Evolutionary conservation across 495 filamentous ascomycete species (phyloP), one percentile per base, ranked within the genome.

Genomic region (Aspergillus bridgeri): DNA sequence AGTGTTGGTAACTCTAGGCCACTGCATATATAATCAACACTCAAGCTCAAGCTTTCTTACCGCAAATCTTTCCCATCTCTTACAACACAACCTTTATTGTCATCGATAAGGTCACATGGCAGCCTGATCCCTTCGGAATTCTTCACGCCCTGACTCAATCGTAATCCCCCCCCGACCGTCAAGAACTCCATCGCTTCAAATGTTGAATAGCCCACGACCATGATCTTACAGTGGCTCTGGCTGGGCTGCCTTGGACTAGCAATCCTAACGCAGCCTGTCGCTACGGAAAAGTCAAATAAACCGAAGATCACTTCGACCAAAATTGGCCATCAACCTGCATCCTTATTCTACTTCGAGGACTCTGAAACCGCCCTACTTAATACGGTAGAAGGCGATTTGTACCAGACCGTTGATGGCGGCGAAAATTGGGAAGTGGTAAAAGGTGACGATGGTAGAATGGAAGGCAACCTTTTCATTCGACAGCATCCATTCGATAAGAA

Each of bases 331-430:
- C 60, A 73, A 58, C 90, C 89, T 2, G 53, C 51, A 47, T 80
- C 83, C 65, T 76, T 96, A 49, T 85, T 88, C 75, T 98, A 95
- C 72, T 97, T 98, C 65, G 83, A 91, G 56, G 89, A 89, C 65
- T 90, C 89, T 25, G 87, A 96, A 66, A 85, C 88, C 48, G 73
- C 92, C 51, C 71, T 94, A 23, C 81, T 88, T 59, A 87, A 89
- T 64, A 42, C 61, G 2, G 63, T 69, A 6, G 72, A 75, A 9
- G 77, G 79, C 33, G 83, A 80, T 43, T 74, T 93, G 21, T 86
- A 84, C 56, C 83, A 87, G 46, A 95, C 92, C 42, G 78, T 79
- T 47, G 86, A 96, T 72, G 90, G 87, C 5, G 94, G 94, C 52
- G 79, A 79, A 48, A 79, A 71, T 42, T 98, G 93, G 92, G 70